phyloP scores from a whole-genome alignment of 2,329 filamentous ascomycete genomes.

The Aureobasidium lini region DNA sequence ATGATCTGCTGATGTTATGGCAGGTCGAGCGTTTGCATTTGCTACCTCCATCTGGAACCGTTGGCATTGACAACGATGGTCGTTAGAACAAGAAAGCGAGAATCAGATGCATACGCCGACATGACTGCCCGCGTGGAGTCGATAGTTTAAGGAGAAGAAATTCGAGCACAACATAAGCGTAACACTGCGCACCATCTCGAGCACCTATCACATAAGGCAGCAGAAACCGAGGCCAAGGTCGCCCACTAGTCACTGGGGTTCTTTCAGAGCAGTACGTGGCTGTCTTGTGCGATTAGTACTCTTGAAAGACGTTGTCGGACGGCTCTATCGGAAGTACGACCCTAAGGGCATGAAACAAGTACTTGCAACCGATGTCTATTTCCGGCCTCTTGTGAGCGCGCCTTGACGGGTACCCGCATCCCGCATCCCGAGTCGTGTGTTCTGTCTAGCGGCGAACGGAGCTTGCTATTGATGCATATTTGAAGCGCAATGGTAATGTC shows the following conservation, averaged over 20 bases:
- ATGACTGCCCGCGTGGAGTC: background rate
- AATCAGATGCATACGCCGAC: background rate
- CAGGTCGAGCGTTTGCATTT: background rate
- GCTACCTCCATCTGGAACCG: background rate
- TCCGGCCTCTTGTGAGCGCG: background rate
- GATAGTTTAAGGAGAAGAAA: background rate
- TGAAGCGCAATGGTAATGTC: background rate
- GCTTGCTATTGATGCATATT: background rate
- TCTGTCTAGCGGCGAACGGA: background rate
- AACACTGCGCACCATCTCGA: background rate
- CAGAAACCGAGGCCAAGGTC: background rate
- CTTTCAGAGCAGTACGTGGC: conserved; percentile 4
- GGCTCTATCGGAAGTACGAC: background rate
- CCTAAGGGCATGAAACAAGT: background rate
- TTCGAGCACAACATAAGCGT: conserved; percentile 1
- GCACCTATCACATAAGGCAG: background rate
- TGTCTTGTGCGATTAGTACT: conserved; percentile 7
- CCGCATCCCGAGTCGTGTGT: background rate
- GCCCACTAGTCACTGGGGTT: background rate
- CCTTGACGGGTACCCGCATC: background rate
- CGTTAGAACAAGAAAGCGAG: background rate
- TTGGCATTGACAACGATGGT: background rate
- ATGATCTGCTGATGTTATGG: background rate
- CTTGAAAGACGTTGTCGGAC: background rate
- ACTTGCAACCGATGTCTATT: background rate